Base-by-base conservation (phyloP, 2,329 filamentous ascomycete species). In the Alternaria conjuncta region DNA sequence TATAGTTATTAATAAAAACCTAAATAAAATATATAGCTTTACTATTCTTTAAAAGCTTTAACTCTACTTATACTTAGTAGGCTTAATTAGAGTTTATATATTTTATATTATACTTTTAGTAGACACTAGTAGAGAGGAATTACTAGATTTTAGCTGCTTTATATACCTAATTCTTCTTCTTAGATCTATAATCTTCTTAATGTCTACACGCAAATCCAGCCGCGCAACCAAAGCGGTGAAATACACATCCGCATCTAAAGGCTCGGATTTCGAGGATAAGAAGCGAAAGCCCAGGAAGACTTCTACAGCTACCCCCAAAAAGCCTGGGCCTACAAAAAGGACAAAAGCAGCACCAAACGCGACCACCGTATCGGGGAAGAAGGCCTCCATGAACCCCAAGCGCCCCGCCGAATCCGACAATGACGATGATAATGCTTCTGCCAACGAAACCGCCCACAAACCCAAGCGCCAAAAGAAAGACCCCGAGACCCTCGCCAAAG, bases 191-290 rank as follows among this genome's bases (percentile, higher is more conserved):
- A 0, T 30, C 28, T 30, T 30, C 12, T 30, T 30, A 30, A 13
- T 30, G n/a, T n/a, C n/a, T 5, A 47, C 55, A 32, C 61, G 67
- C 53, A 41, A 58, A 46, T 69, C 65, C 13, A 61, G 57, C n/a
- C 63, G 67, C 43, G 30, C 45, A 9, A 57, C 63, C 6, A 66
- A 69, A 46, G 65, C 65, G 18, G 63, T 71, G 0, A 68, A 70
- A 23, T 69, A 69, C 45, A 65, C 61, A 1, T 69, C 67, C 11
- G 64, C 62, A 18, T 64, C 65, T 3, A 61, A 65, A 21, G 63
- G 55, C 3, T 71, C 66, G 5, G 61, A 66, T 20, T 67, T 67
- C 13, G 66, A 62, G 21, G 49, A 56, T 11, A 61, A 58, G 53
- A 66, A 62, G 25, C 69, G 68, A 53, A 66, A 60, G 30, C 51